phyloP scores from a whole-genome alignment of 1,284 basidiomycete genomes.

The Heliocybe sulcata region DNA sequence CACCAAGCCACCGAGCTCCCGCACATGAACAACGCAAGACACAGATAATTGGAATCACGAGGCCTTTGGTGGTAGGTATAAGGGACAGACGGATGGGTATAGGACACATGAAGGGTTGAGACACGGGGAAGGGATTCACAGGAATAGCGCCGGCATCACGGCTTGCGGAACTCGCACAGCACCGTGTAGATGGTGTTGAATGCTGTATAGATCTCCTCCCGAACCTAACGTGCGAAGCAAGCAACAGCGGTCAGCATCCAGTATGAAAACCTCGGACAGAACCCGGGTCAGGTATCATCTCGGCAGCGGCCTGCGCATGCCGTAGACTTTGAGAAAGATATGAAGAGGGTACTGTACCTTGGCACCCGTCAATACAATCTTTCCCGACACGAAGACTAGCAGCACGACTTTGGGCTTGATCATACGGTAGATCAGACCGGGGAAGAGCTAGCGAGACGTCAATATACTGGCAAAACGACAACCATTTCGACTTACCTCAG shows the following conservation, averaged over 20 bases:
- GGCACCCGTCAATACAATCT: constrained; percentile 98
- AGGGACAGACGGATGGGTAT: no score
- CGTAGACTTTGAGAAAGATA: constrained; percentile 12
- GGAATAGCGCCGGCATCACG: constrained; percentile 29
- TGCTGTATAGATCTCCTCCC: constrained; percentile 99
- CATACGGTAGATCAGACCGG: constrained; percentile 99
- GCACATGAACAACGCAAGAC: neutral
- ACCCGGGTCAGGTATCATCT: constrained; percentile 1
- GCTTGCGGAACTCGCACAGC: constrained; percentile 85
- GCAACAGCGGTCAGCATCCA: constrained; percentile 13
- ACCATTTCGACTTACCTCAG: constrained; percentile 66
- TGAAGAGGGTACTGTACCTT: constrained; percentile 60
- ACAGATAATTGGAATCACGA: neutral
- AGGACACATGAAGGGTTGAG: constrained; percentile 1
- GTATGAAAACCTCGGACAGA: constrained; percentile 10
- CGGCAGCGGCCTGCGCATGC: neutral
- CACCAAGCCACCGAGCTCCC: neutral
- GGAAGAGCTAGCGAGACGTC: constrained; percentile 70
- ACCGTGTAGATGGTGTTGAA: constrained; percentile 99
- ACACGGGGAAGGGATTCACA: neutral
- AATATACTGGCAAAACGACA: constrained; percentile 1
- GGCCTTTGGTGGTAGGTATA: neutral
- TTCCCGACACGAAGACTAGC: constrained; percentile 98
- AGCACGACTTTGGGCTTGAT: constrained; percentile 99
- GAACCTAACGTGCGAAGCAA: constrained; percentile 53